Evolutionary conservation across 306 rosid genomes (phyloP).

Genomic region (Cercis canadensis): DNA sequence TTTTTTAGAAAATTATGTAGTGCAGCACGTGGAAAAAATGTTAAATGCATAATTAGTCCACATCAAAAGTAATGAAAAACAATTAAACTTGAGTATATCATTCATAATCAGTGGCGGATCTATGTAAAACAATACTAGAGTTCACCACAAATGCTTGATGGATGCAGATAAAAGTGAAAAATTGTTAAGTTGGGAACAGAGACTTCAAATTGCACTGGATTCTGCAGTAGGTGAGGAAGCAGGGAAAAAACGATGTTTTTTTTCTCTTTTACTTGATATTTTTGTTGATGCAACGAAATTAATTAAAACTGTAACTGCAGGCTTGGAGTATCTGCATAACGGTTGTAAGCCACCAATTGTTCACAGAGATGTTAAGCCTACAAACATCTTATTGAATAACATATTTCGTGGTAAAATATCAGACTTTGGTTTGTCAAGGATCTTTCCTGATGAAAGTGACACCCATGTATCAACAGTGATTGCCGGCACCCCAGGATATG

Average conservation of each 20-base stretch:
- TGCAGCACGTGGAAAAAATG: no score
- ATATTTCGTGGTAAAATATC: constrained; percentile 55
- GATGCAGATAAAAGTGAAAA: constrained; percentile 47
- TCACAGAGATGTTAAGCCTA: constrained; percentile 70
- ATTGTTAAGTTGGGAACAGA: constrained; percentile 58
- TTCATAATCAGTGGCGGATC: no score
- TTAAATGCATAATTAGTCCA: no score
- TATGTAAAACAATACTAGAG: no score
- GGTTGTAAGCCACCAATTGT: constrained; percentile 65
- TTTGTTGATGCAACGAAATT: constrained; percentile 32
- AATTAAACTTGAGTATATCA: no score
- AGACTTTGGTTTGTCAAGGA: constrained; percentile 73
- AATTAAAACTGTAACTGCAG: constrained; percentile 33
- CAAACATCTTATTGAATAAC: constrained; percentile 62
- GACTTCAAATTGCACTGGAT: constrained; percentile 64
- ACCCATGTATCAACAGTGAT: constrained; percentile 49
- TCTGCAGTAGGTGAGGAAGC: constrained; percentile 58
- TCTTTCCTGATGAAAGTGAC: constrained; percentile 44
- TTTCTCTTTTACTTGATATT: not conserved
- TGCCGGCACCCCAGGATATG: constrained; percentile 70
- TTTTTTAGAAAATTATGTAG: no score
- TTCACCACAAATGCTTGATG: not conserved
- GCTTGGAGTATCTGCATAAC: constrained; percentile 66
- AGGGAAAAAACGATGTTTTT: not conserved
- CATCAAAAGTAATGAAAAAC: no score